Base-by-base conservation (phyloP, 1,284 basidiomycete genomes). In the Peniophora sp. region DNA sequence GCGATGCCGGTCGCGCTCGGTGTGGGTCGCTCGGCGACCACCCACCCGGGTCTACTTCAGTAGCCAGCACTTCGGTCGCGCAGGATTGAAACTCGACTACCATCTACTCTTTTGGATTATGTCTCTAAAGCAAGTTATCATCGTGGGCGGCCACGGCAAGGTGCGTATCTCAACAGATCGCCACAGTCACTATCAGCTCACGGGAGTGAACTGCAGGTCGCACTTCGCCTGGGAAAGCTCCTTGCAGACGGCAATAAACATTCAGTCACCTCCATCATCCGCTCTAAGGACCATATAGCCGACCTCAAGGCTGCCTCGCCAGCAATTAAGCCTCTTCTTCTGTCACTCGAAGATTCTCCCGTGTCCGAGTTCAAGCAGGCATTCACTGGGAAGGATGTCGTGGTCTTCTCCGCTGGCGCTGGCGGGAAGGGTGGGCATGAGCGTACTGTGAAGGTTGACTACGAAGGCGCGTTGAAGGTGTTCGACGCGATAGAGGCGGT, bases 371-470 rank as follows among this genome's bases (percentile, higher is more conserved):
- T 88, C 54, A 69, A 71, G 1, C 55, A 66, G 1, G 70, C 73
- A 1, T 80, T 89, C 55, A 57, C 68, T 22, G 71, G 70, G 2
- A 63, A 70, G n/a, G 67, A 77, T 44, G 70, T 79, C 20, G 78
- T 89, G 14, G 74, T 86, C 55, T 88, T 84, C 59, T 68, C 76
- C 18, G 83, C 83, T 1, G 87, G 87, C 1, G 81, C 86, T 0
- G 85, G 84, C 0, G 83, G 83, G 0, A 83, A 83, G 58, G 85
- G 82, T 57, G 72, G 78, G 0, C 65, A 71, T 11, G 82, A 85
- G 53, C 66, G 85, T 32, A 85, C 81, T 1, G 76, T 76, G 56
- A 73, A 72, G 23, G 85, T 90, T 10, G 88, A 90, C 62, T 80
- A 81, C 58, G 76, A 82, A 48, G 86, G 83, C 2, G 84, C 85